phyloP scores from a whole-genome alignment of 163 green algal species.

The Prototheca cutis region DNA sequence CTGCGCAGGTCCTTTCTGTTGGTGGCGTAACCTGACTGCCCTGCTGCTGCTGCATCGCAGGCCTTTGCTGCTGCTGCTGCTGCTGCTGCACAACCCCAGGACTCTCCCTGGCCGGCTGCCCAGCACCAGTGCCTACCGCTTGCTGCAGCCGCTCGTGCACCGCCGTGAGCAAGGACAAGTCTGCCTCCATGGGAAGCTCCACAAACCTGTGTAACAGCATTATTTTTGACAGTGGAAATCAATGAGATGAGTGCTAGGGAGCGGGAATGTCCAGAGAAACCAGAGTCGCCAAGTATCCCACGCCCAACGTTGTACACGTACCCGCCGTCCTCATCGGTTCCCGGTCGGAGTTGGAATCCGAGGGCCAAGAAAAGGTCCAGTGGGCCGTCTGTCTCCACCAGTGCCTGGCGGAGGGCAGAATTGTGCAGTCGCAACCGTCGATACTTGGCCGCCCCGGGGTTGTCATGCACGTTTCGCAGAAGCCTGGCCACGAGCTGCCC shows the following conservation, averaged over 20 bases:
- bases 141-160: constrained; percentile 15
- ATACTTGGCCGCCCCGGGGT: constrained; percentile 71
- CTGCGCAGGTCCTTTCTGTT: too few species aligned
- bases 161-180: constrained; percentile 17
- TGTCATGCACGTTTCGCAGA: constrained; percentile 64
- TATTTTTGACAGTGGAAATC: too few species aligned
- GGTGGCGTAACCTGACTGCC: too few species aligned
- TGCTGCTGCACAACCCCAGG: too few species aligned
- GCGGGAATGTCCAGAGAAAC: too few species aligned
- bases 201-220: constrained; percentile 31
- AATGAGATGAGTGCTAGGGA: too few species aligned
- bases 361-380: constrained; percentile 61
- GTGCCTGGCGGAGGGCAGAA: constrained; percentile 64
- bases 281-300: too few species aligned
- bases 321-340: not conserved
- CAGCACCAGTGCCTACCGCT: too few species aligned
- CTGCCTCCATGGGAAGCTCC: constrained; percentile 26
- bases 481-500: constrained; percentile 15
- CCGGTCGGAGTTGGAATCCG: constrained; percentile 37
- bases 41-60: too few species aligned
- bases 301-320: too few species aligned
- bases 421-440: constrained; percentile 71
- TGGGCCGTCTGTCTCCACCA: constrained; percentile 43
- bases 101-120: too few species aligned
- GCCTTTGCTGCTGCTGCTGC: too few species aligned